Base-by-base conservation (phyloP, 768 basidiomycete genomes). In the Boletus subcaerulescens region DNA sequence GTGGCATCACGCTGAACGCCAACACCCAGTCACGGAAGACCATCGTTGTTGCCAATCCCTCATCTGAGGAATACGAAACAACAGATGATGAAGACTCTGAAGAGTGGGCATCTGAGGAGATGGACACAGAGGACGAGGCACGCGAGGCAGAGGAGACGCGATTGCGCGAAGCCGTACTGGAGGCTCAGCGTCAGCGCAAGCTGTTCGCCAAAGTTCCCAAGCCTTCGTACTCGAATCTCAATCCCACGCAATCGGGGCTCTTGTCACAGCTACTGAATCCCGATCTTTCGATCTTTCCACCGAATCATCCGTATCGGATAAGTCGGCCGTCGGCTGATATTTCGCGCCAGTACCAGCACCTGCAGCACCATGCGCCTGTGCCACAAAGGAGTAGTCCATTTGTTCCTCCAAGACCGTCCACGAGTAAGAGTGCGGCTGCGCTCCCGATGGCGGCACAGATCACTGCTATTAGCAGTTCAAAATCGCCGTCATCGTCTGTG, bases 241-340 rank as follows among this genome's bases (percentile, higher is more conserved):
- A 68, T 63, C 83, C 70, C 50, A 74, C 78, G 11, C 70, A 73
- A 45, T 80, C 79, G 9, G 89, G 89, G 4, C 68, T 88, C 42
- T 71, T 91, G 50, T 81, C 81, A 26, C 82, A 82, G 67, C 71
- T 92, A 42, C 77, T 92, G 76, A 85, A 91, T 58, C 90, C 89
- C 1, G 80, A 86, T 62, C 84, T 85, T 18, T 64, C 73, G 13
- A 72, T 83, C 31, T 80, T 88, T 62, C 85, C 86, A 6, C 67
- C 70, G 1, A 77, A 74, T 39, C 86, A 85, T 67, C 81, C 85
- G 3, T 86, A 83, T 69, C 75, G 81, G 56, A 69, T 75, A 15
- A 81, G 74, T n/a, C 78, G 76, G 52, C 76, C 78, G 9, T 71
- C 72, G 17, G 77, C 80, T n/a, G 80, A 84, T 60, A 74, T 86